phyloP scores from a whole-genome alignment of 179 eudicot species.

The Drosera spatulata region DNA sequence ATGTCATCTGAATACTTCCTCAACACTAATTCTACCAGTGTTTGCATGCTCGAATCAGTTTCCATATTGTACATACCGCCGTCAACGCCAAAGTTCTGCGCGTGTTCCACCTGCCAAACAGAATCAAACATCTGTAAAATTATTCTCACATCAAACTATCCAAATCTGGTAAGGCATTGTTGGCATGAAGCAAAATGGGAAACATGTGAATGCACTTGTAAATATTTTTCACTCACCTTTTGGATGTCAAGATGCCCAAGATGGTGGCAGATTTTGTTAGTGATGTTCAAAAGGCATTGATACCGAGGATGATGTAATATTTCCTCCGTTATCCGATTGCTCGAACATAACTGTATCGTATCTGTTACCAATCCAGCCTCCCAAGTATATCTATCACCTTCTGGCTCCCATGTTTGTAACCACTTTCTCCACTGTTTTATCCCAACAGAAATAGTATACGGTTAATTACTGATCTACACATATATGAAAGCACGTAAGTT shows the following conservation, averaged over 20 bases:
- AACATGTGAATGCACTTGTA: neutral
- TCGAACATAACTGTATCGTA: conserved; percentile 35
- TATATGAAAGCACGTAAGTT: neutral
- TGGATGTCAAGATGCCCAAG: neutral
- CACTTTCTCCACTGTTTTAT: conserved; percentile 54
- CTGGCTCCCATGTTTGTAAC: conserved; percentile 48
- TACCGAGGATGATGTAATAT: neutral
- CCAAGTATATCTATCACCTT: conserved; percentile 27
- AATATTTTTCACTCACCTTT: neutral
- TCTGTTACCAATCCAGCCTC: conserved; percentile 44
- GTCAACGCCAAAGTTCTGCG: neutral
- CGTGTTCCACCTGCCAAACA: neutral
- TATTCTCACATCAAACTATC: too few relatives aligned
- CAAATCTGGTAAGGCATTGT: too few relatives aligned
- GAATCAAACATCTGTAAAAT: neutral
- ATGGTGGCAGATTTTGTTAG: conserved; percentile 6
- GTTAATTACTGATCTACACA: neutral
- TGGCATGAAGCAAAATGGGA: neutral
- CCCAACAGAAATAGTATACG: neutral
- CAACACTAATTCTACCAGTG: conserved; percentile 4
- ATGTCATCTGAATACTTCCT: neutral
- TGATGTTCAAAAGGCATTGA: neutral
- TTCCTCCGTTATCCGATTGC: neutral
- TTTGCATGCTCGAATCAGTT: conserved; percentile 3
- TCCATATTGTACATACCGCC: neutral